Evolutionary conservation across 768 basidiomycete genomes (phyloP), one percentile per base, ranked within the genome.

Genomic region (Asterophora lycoperdoides): DNA sequence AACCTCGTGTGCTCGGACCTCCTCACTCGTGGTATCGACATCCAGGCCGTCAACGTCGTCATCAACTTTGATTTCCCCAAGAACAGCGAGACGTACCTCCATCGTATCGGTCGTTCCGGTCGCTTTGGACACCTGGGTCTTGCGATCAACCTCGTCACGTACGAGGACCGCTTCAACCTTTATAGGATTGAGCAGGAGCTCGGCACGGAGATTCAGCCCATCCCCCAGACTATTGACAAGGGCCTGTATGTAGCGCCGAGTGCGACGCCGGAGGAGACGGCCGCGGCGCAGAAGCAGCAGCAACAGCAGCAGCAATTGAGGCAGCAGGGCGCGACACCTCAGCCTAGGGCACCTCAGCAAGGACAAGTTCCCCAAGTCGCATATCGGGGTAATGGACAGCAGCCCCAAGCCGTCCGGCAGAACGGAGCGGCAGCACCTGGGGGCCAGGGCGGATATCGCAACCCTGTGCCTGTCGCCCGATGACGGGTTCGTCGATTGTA

Each of bases 41-140:
- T 99, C 65, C 96, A 97, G 73, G 96, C 95, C 51, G 95, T 99
- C 54, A 99, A 99, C 70, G 96, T 98, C 66, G 95, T 99, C 62
- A 97, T 99, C 79, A 98, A 97, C 73, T 99, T 99, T 63, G 95
- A 99, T 67, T 96, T 98, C 70, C 95, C 95, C 52, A 96, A 97
- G 79, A 97, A 94, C 66, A 90, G 92, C 52, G 96, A 99, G 69
- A 97, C 95, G 3, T 99, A 99, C 70, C 84, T 99, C 17, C 95
- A 99, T 68, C 88, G 95, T 56, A 98, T 98, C 63, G 95, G 96
- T 63, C 93, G 95, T 53, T 94, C 92, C 3, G 96, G 95, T 47
- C 89, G 95, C 44, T 99, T 96, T 63, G 95, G 96, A 46, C 95
- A 99, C 67, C 71, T 98, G 56, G 95, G 95, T 61, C 76, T 99